phyloP scores from a whole-genome alignment of 2,329 filamentous ascomycete species.

The Colletotrichum navitas region DNA sequence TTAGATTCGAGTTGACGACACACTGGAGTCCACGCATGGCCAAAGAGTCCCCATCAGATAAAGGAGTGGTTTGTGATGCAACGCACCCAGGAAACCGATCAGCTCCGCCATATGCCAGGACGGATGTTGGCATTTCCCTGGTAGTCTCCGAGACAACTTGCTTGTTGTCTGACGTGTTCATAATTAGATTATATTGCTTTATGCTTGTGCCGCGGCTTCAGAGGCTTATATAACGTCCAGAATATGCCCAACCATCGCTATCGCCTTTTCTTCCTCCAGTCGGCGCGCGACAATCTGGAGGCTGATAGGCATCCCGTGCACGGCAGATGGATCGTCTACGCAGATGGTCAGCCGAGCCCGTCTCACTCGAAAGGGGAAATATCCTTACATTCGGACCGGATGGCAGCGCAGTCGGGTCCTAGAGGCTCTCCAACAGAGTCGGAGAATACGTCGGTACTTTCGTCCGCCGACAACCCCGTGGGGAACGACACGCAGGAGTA shows the following conservation, averaged over 20 bases:
- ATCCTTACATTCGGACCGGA: constrained; percentile 58
- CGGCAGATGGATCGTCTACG: constrained; percentile 53
- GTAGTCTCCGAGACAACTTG: too few relatives aligned
- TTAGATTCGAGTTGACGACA: not conserved
- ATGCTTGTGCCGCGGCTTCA: too few relatives aligned
- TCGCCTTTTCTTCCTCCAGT: constrained; percentile 57
- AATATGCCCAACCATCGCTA: constrained; percentile 50
- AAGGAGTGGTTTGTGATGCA: not conserved
- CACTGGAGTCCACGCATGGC: too few relatives aligned
- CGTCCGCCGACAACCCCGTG: constrained; percentile 56
- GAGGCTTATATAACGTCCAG: not conserved
- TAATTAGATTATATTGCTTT: not conserved
- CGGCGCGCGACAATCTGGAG: constrained; percentile 59
- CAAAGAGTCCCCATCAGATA: not conserved
- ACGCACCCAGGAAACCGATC: not conserved
- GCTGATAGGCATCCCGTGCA: constrained; percentile 59
- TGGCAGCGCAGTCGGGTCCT: constrained; percentile 52
- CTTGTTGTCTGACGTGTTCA: not conserved
- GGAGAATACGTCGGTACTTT: constrained; percentile 51
- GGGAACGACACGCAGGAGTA: constrained; percentile 63
- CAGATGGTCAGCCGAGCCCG: not conserved
- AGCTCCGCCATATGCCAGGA: not conserved
- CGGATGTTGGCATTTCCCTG: too few relatives aligned
- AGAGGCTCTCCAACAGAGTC: constrained; percentile 51
- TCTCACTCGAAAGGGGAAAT: too few relatives aligned